Conservation (phyloP, 2,329 filamentous ascomycete genomes). For the Zasmidium citrigriseum region DNA sequence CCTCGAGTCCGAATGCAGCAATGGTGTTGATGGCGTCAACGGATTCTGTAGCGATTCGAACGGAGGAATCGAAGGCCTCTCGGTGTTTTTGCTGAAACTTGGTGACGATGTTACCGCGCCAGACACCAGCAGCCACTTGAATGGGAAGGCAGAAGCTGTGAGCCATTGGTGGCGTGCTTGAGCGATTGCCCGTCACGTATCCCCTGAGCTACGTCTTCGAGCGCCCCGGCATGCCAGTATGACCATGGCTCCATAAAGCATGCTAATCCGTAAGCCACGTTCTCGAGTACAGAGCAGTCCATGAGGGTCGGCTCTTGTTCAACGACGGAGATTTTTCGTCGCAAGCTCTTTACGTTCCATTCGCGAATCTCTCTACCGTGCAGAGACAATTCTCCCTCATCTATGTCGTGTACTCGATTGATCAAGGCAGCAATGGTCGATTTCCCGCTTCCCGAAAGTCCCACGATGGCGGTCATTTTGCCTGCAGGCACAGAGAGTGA, state of each 20-base stretch:
- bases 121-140: no score
- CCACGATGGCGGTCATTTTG: constrained; percentile 34
- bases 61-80: no score
- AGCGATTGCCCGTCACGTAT: no score
- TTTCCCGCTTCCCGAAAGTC: constrained; percentile 47
- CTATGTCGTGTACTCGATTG: constrained; percentile 45
- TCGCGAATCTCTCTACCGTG: constrained; percentile 41
- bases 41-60: no score
- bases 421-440: constrained; percentile 49
- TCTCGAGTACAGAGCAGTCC: constrained; percentile 46
- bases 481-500: neutral
- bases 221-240: constrained; percentile 47
- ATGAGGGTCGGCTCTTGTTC: constrained; percentile 50
- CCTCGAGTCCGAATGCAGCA: constrained; percentile 42
- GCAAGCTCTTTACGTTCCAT: constrained; percentile 38
- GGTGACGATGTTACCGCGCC: constrained; percentile 45
- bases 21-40: constrained; percentile 45
- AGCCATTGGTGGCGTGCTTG: no score
- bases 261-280: constrained; percentile 38
- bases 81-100: constrained; percentile 44
- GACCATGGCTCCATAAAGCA: constrained; percentile 47
- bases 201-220: no score
- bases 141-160: no score
- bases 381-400: constrained; percentile 44
- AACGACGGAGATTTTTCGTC: constrained; percentile 46